phyloP scores from a whole-genome alignment of 1,139 yeast species.

The Taphrina deformans region DNA sequence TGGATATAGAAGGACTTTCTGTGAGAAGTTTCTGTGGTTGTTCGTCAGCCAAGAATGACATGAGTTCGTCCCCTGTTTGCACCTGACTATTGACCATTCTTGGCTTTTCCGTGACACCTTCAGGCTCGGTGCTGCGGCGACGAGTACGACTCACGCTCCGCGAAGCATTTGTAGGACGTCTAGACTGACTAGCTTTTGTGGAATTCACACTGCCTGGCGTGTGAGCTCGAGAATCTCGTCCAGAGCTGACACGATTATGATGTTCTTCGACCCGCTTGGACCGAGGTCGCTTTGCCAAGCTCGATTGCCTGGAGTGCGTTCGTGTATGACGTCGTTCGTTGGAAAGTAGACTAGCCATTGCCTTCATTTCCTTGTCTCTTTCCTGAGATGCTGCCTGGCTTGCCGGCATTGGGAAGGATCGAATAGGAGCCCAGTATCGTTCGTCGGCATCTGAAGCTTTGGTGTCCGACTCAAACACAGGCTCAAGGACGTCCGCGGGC shows the following conservation, averaged over 20 bases:
- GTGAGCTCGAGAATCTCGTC: not conserved
- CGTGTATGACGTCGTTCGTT: not conserved
- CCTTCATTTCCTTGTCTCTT: not conserved
- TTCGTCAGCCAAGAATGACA: constrained; percentile 6
- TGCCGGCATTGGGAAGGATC: constrained; percentile 17
- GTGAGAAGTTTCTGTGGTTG: not conserved
- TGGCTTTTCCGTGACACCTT: not conserved
- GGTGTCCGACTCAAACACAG: not conserved
- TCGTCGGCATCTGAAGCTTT: not conserved
- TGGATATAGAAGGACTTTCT: constrained; percentile 12
- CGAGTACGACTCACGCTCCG: constrained; percentile 10
- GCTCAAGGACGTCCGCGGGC: not conserved
- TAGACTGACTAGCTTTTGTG: not conserved
- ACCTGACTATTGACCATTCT: constrained; percentile 27
- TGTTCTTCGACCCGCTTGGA: not conserved
- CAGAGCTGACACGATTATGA: not conserved
- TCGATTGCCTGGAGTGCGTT: constrained; percentile 7
- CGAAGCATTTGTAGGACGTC: constrained; percentile 13
- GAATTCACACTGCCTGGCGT: not conserved
- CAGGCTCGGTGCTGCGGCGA: constrained; percentile 1
- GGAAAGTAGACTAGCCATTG: not conserved
- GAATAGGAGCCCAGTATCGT: constrained; percentile 26
- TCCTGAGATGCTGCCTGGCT: not conserved
- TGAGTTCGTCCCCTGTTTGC: constrained; percentile 15
- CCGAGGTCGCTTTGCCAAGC: not conserved